Evolutionary conservation across 352 stramenopile species (phyloP).

Genomic region (Phytophthora megakarya): DNA sequence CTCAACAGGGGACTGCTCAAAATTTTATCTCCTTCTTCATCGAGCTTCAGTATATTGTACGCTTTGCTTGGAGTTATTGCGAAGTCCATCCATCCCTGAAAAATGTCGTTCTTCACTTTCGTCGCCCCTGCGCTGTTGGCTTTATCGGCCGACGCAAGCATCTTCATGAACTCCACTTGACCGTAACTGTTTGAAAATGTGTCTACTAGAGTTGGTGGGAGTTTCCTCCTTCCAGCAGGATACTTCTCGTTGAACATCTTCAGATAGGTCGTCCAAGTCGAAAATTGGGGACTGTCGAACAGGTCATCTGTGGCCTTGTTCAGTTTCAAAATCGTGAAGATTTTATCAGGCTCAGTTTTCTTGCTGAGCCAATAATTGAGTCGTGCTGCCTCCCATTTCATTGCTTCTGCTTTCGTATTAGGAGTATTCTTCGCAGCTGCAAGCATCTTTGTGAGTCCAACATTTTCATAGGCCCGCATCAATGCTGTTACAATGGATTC

Average conservation of each 20-base stretch:
- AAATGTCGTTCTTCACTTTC: conserved; percentile 7
- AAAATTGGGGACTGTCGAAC: conserved; percentile 4
- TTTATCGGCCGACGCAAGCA: neutral
- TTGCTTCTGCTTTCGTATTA: conserved; percentile 1
- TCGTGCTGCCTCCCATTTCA: neutral
- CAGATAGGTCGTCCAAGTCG: conserved; percentile 6
- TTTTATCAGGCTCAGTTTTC: neutral
- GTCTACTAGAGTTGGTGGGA: neutral
- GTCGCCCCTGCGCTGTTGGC: neutral
- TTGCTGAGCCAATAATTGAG: neutral
- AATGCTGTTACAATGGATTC: too few species aligned
- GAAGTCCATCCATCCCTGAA: conserved; percentile 2
- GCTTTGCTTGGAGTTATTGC: neutral
- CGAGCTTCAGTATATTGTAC: neutral
- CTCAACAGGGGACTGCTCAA: conserved; percentile 7
- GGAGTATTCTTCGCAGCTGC: neutral
- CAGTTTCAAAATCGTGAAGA: conserved; percentile 6
- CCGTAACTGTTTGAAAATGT: neutral
- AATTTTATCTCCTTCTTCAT: neutral
- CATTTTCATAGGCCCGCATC: too few species aligned
- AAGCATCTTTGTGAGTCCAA: neutral
- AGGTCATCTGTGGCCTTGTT: neutral
- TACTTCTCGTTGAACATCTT: conserved; percentile 6
- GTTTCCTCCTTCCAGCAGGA: neutral
- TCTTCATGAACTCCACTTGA: neutral